These are phyloP conservation scores for Closterium sp. DNA, from an alignment of 139 green algal species.

Conservation along the genomic window DNA sequence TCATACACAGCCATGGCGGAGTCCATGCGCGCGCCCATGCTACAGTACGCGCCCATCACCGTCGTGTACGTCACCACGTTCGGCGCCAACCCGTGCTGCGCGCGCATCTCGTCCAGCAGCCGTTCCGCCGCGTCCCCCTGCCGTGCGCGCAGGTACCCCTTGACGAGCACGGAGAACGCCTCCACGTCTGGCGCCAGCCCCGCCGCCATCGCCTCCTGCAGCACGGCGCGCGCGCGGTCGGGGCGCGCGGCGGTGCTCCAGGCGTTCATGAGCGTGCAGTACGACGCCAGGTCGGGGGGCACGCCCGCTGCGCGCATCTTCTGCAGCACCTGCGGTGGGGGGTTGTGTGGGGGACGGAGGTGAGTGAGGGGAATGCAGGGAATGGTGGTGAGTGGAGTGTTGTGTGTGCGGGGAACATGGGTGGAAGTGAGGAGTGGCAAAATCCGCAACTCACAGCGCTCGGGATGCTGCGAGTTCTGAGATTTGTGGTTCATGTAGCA, in stretches of 20 bases:
- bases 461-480: too few species aligned
- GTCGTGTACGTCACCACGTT: conserved; percentile 15
- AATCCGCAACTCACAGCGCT: too few species aligned
- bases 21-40: conserved; percentile 12
- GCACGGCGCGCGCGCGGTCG: background rate
- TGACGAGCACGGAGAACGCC: conserved; percentile 33
- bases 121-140: background rate
- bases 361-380: too few species aligned
- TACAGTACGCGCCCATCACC: background rate
- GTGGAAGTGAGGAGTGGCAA: too few species aligned
- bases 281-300: conserved; percentile 10
- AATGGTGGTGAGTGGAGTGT: too few species aligned
- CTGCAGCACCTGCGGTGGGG: conserved; percentile 16
- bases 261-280: conserved; percentile 19
- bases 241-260: background rate
- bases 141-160: background rate
- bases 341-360: background rate
- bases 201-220: conserved; percentile 15
- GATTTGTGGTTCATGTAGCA: too few species aligned
- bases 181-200: conserved; percentile 12
- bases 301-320: conserved; percentile 6
- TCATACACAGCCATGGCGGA: background rate
- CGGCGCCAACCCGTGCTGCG: background rate
- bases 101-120: conserved; percentile 14
- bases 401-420: too few species aligned